These are phyloP conservation scores for Ophiocordyceps camponoti-saundersi DNA, from an alignment of 2,329 filamentous ascomycete genomes.

Conservation along the genomic window DNA sequence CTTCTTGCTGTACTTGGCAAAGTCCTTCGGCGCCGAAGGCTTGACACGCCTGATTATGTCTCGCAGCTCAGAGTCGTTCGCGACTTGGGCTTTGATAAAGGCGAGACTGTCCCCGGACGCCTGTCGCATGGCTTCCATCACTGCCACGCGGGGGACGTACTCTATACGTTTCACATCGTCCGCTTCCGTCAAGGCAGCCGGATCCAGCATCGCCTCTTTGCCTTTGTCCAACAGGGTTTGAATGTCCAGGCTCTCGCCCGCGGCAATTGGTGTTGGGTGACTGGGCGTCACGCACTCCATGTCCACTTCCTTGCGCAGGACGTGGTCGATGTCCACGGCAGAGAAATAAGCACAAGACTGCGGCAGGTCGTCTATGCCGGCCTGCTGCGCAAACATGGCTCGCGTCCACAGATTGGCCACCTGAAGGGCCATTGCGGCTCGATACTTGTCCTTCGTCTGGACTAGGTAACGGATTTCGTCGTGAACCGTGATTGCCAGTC, in stretches of 20 bases:
- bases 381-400: slow-evolving; percentile 93
- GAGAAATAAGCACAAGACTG: slow-evolving; percentile 93
- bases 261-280: slow-evolving; percentile 59
- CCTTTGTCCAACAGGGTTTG: slow-evolving; percentile 59
- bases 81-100: slow-evolving; percentile 77
- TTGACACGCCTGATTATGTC: slow-evolving; percentile 49
- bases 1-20: slow-evolving; percentile 8
- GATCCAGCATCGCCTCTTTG: slow-evolving; percentile 49
- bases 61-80: slow-evolving; percentile 54
- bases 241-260: slow-evolving; percentile 80
- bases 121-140: slow-evolving; percentile 58
- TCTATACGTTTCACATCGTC: slow-evolving; percentile 34
- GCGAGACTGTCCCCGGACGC: slow-evolving; percentile 26
- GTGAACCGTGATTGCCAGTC: slow-evolving; percentile 85
- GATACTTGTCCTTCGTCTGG: slow-evolving; percentile 69
- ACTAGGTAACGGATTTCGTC: slow-evolving; percentile 95
- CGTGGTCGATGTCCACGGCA: slow-evolving; percentile 85
- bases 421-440: slow-evolving; percentile 81
- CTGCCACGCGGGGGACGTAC: slow-evolving; percentile 56
- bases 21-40: slow-evolving; percentile 8
- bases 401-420: slow-evolving; percentile 92
- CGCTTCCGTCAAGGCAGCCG: slow-evolving; percentile 37
- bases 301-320: slow-evolving; percentile 93
- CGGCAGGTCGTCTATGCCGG: slow-evolving; percentile 87
- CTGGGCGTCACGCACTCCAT: slow-evolving; percentile 94